Base-by-base conservation (phyloP, 352 stramenopile species). In the Phytopythium delawarense region DNA sequence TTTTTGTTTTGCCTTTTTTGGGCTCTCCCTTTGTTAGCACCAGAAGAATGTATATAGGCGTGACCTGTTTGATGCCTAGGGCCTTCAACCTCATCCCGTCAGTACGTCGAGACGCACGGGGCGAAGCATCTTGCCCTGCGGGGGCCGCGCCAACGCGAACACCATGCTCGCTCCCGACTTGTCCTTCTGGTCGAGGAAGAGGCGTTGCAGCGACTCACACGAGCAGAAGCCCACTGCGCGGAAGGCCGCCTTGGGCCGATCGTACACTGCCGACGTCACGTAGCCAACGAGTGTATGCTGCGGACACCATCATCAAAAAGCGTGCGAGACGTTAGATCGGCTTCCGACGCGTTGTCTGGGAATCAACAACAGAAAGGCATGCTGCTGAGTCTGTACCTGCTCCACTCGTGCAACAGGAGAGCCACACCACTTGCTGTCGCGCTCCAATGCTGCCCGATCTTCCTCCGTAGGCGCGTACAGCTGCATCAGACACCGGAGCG, bases 191-290 rank as follows among this genome's bases (percentile, higher is more conserved):
- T 59, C 48, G 12, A 87, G n/a, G n/a, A 84, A 81, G 16, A 91
- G 64, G 16, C 75, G 74, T 60, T 94, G 79, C 6, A 94, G 69
- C 18, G 65, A 49, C 35, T 90, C 79, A 58, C 81, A 91, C 23
- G 70, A 70, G 61, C 86, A 85, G 54, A 91, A 94, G 4, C 79
- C 85, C 7, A 75, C 66, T 0, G 78, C 82, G 20, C 82, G 81
- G 66, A 85, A 85, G 44, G 76, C 75, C 1, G 77, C 66, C 63
- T 89, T 94, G 7, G 85, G 81, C 52, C 76, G 76, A 40, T 94
- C 85, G 57, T 94, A 92, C n/a, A 94, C 69, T 13, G 83, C 79
- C 7, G 81, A 92, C 15, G 82, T 92, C 49, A 91, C 71, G 54
- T 79, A 90, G 4, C 85, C 85, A 23, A 89, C 60, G 4, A 89